A percentile compares a stretch with the other conserved stretches of the same genome.
These are phyloP conservation scores for Mortierella sp. DNA, from an alignment of 371 early-diverging fungal genomes.

Conservation along the genomic window DNA sequence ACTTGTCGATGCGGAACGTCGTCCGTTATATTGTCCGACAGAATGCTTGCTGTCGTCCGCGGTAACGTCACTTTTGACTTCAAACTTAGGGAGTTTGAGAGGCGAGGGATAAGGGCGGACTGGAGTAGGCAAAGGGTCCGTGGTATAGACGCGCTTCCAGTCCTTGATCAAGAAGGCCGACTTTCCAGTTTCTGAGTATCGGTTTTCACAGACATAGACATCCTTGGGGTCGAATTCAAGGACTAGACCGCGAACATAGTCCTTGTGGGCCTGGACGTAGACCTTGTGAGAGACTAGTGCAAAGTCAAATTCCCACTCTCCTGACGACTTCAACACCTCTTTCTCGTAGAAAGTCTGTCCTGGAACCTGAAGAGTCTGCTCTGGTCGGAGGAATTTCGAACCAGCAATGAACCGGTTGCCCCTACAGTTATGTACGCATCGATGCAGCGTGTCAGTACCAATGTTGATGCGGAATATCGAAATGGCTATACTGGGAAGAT, in stretches of 20 bases:
- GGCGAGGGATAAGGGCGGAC: constrained; percentile 47
- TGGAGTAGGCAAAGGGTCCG: constrained; percentile 43
- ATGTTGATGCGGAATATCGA: background rate
- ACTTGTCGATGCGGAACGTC: constrained; percentile 32
- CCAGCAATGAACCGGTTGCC: constrained; percentile 64
- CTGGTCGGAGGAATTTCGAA: constrained; percentile 63
- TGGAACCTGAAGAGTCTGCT: constrained; percentile 63
- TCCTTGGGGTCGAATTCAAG: constrained; percentile 62
- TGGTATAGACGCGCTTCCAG: constrained; percentile 55
- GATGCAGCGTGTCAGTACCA: background rate
- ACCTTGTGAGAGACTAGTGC: constrained; percentile 61
- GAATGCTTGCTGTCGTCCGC: constrained; percentile 21
- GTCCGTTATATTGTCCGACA: constrained; percentile 41
- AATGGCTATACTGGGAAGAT: background rate
- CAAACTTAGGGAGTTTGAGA: constrained; percentile 45
- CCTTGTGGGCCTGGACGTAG: constrained; percentile 64
- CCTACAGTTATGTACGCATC: background rate
- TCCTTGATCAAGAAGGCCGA: constrained; percentile 58
- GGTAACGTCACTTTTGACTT: constrained; percentile 38
- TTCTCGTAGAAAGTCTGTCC: constrained; percentile 65
- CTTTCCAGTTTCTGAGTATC: constrained; percentile 57
- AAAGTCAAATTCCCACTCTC: constrained; percentile 61
- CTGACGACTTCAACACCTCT: constrained; percentile 63
- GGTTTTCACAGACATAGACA: constrained; percentile 65
- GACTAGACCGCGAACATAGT: constrained; percentile 61